Base-by-base conservation (phyloP, 306 rosid genomes). In the Glycine tomentella region DNA sequence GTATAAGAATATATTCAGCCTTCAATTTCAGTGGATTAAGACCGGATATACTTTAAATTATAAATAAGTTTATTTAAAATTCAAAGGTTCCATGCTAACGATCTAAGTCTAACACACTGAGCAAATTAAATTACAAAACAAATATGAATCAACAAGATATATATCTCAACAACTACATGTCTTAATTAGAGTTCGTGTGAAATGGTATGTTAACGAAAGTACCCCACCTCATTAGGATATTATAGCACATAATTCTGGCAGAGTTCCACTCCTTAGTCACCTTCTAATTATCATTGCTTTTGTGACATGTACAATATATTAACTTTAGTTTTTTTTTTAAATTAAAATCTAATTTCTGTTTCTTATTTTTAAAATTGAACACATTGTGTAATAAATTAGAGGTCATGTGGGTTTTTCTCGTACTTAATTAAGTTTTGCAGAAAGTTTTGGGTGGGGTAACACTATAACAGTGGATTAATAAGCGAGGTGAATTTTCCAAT, bases 201-300 rank as follows among this genome's bases (percentile, higher is more conserved):
- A 42, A 46, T 75, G 80, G 62, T 15, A 50, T 6, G 49, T 40
- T 77, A 77, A 77, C 73, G 4, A 64, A 48, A 38, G 48, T 63
- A 34, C 80, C 70, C 80, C 61, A 76, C 73, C 36, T 34, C 31
- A n/a, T 78, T 57, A 5, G 7, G 17, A 9, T 49, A 12, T 15
- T 33, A 10, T 4, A 25, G 65, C 51, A 77, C 80, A 25, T 5
- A 76, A 55, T 55, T 44, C 7, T 69, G 64, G 51, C 70, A 70
- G 40, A 79, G 10, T 31, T 64, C 46, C 75, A 74, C 69, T 80
- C 74, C 15, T 13, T 20, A n/a, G 34, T 44, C 70, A 50, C 55
- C 44, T 40, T 40, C 7, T 40, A 40, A 40, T 40, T 4, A 40
- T 40, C 5, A 40, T 40, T 40, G 44, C 44, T 5, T n/a, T n/a